Conservation (phyloP, 2,329 filamentous ascomycete genomes). For the Penicillium hesseltinei region DNA sequence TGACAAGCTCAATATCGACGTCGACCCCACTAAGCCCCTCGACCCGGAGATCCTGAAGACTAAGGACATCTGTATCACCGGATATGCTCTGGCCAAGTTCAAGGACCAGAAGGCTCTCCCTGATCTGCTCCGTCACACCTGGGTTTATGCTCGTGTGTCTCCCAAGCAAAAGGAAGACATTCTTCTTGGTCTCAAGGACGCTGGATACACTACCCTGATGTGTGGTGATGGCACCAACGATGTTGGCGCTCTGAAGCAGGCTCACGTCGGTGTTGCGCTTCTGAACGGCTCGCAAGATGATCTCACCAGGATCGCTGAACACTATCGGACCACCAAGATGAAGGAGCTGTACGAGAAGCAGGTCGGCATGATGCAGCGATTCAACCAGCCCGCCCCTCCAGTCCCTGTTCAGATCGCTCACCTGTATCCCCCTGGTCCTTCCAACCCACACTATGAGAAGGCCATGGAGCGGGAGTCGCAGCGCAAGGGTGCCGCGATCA, state of each 20-base stretch:
- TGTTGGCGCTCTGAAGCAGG: constrained; percentile 95
- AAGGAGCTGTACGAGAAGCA: constrained; percentile 99
- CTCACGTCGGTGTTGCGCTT: constrained; percentile 92
- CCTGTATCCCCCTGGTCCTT: constrained; percentile 84
- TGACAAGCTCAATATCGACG: constrained; percentile 79
- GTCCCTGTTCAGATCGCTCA: constrained; percentile 91
- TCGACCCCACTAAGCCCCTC: constrained; percentile 77
- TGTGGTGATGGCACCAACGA: constrained; percentile 98
- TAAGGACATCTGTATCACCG: constrained; percentile 94
- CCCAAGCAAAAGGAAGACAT: constrained; percentile 99
- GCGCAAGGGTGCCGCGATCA: constrained; percentile 68
- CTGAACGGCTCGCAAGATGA: constrained; percentile 93
- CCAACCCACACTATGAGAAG: constrained; percentile 91
- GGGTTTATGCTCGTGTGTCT: constrained; percentile 97
- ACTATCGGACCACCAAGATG: constrained; percentile 93
- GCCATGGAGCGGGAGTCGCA: constrained; percentile 83
- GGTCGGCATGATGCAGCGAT: constrained; percentile 82
- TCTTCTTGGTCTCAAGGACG: constrained; percentile 90
- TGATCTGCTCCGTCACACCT: constrained; percentile 79
- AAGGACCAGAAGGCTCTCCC: constrained; percentile 74
- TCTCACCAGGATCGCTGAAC: constrained; percentile 85
- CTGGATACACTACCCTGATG: constrained; percentile 98
- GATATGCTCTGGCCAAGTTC: constrained; percentile 88
- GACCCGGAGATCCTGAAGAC: constrained; percentile 75
- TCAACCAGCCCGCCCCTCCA: constrained; percentile 90